These are phyloP conservation scores for Ilex paraguariensis DNA, from an alignment of 305 asterid genomes.

Conservation along the genomic window DNA sequence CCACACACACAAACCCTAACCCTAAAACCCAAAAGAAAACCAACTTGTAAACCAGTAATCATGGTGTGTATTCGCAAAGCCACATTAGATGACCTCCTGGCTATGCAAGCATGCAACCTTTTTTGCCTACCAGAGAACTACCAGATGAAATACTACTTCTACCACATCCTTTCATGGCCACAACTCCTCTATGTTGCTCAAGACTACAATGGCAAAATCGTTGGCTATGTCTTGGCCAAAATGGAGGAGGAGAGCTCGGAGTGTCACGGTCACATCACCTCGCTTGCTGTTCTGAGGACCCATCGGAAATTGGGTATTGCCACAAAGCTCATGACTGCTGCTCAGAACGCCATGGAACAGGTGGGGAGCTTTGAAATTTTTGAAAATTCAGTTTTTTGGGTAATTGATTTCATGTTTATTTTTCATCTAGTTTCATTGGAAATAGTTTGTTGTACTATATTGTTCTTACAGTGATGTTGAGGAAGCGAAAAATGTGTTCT, in stretches of 20 bases:
- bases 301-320: slow-evolving; percentile 96
- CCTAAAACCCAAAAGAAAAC: no score
- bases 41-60: not conserved
- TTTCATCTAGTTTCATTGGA: no score
- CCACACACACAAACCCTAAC: no score
- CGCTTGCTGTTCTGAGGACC: slow-evolving; percentile 92
- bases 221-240: slow-evolving; percentile 88
- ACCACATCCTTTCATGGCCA: slow-evolving; percentile 98
- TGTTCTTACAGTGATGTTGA: no score
- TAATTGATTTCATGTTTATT: no score
- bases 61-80: slow-evolving; percentile 82
- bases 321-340: slow-evolving; percentile 98
- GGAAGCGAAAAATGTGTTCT: no score
- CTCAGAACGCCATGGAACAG: slow-evolving; percentile 98
- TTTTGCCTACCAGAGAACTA: slow-evolving; percentile 74
- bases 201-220: slow-evolving; percentile 96
- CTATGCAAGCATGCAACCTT: slow-evolving; percentile 72
- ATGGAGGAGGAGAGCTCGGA: slow-evolving; percentile 96
- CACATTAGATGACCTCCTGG: slow-evolving; percentile 58
- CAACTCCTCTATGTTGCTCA: slow-evolving; percentile 95
- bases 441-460: no score
- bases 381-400: not conserved
- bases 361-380: slow-evolving; percentile 19
- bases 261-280: slow-evolving; percentile 98
- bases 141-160: slow-evolving; percentile 93